Conservation (phyloP, 1,284 basidiomycete species). For the Volvariella surrecta region DNA sequence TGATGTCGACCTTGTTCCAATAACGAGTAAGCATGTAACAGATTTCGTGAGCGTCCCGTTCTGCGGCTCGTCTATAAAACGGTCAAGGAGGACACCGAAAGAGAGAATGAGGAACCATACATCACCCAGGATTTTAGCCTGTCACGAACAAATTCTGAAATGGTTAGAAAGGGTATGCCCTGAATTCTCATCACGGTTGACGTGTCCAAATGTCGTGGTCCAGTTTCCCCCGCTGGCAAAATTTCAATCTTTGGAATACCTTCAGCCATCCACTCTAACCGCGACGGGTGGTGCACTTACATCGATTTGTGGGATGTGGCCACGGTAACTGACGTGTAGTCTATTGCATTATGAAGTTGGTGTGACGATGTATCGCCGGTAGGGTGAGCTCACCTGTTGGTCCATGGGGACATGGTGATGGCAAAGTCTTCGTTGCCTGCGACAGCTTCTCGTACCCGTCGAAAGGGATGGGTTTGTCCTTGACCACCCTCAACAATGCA, state of each 20-base stretch:
- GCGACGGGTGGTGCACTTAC: conserved; percentile 18
- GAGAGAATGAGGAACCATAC: conserved; percentile 33
- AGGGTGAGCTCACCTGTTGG: conserved; percentile 30
- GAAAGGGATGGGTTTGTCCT: conserved; percentile 38
- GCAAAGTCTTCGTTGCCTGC: conserved; percentile 35
- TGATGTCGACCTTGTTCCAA: conserved; percentile 73
- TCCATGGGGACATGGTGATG: conserved; percentile 39
- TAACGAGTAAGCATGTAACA: conserved; percentile 55
- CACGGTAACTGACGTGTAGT: conserved; percentile 48
- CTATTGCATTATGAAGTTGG: conserved; percentile 23
- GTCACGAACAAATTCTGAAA: conserved; percentile 73
- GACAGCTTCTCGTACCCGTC: conserved; percentile 42
- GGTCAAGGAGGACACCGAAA: conserved; percentile 11
- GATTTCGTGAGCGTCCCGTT: conserved; percentile 67
- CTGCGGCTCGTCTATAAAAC: conserved; percentile 45
- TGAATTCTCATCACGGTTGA: conserved; percentile 57
- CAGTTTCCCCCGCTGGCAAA: conserved; percentile 68
- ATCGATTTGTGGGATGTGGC: conserved; percentile 30
- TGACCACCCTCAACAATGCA: conserved; percentile 45
- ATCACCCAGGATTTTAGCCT: conserved; percentile 73
- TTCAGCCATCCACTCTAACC: conserved; percentile 6
- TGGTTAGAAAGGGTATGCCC: conserved; percentile 63
- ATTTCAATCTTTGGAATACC: conserved; percentile 63
- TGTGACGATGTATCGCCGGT: conserved; percentile 6
- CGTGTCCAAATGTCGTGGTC: conserved; percentile 61